Evolutionary conservation across 2,329 filamentous ascomycete species (phyloP).

Genomic region (Calonectria naviculata): DNA sequence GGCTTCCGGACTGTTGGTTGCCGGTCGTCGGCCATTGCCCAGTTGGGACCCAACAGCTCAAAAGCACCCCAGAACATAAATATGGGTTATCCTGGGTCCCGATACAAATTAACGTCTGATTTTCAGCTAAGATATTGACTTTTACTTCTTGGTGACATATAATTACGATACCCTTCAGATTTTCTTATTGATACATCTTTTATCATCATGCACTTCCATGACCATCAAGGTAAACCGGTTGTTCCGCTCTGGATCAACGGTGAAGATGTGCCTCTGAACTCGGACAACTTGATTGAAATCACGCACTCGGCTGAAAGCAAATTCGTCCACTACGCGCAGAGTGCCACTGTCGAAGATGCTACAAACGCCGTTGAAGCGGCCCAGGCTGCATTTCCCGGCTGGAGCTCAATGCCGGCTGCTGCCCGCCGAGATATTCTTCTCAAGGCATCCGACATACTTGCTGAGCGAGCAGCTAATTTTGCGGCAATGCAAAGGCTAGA

Average conservation of each 20-base stretch:
- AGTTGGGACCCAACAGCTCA: too few species aligned
- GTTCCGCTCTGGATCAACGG: background rate
- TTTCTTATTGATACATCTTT: too few species aligned
- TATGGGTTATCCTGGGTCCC: too few species aligned
- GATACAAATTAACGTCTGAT: too few species aligned
- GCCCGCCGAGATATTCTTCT: constrained; percentile 5
- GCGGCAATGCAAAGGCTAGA: background rate
- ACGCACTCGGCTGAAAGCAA: background rate
- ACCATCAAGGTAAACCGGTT: background rate
- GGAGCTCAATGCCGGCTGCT: background rate
- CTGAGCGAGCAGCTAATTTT: background rate
- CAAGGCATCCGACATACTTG: background rate
- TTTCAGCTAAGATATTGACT: too few species aligned
- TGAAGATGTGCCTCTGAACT: background rate
- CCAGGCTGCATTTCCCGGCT: background rate
- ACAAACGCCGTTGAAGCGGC: background rate
- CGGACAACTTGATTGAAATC: background rate
- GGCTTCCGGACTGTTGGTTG: too few species aligned
- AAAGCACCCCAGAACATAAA: too few species aligned
- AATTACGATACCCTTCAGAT: too few species aligned
- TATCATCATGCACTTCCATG: background rate
- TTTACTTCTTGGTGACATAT: too few species aligned
- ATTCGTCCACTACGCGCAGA: background rate
- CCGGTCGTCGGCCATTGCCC: too few species aligned
- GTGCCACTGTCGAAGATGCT: background rate